Base-by-base conservation (phyloP, 805 yeast genomes). In the Wickerhamomyces rabaulensis region DNA sequence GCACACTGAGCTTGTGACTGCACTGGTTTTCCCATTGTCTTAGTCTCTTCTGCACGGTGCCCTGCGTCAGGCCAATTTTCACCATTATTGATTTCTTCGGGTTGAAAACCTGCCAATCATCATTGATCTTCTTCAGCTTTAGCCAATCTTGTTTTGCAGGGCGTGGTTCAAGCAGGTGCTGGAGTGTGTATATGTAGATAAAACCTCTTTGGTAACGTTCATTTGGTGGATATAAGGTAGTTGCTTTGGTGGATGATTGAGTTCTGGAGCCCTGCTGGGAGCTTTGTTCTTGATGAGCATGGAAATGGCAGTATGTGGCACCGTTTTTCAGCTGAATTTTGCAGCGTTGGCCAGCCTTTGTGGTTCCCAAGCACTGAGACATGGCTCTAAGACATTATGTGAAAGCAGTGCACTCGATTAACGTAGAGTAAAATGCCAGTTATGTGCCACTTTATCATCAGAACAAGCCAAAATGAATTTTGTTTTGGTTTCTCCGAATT, bases 1-100 rank as follows among this genome's bases (percentile, higher is more conserved):
- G 33, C 1, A 50, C 23, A 0, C 16, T 13, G 3, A 60, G 44
- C 10, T 48, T 49, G 26, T 59, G 63, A 1, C 49, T 46, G 35
- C 64, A 60, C 38, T 58, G 52, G 1, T 15, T n/a, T 31, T 59
- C 58, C 64, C 64, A 60, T 40, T 60, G 58, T 9, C 36, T 40
- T 12, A 60, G 23, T 26, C 64, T 42, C 4, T 42, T 47, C 2
- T 8, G 6, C 0, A 60, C 64, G 0, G 42, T 22, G 3, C 60
- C 58, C 10, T 44, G 49, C 0, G 64, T 60, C 39, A 57, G 19
- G 2, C 64, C 64, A 20, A 59, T 52, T 22, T 60, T 60, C 9
- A 60, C 50, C 27, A 59, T 45, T 2, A 60, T 52, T 16, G 47
- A 43, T 3, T 40, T 42, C 44, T 49, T 52, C 0, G 64, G 64